Evolutionary conservation across 805 yeast species (phyloP), one percentile per base, ranked within the genome.

Genomic region (Candida golubevii): DNA sequence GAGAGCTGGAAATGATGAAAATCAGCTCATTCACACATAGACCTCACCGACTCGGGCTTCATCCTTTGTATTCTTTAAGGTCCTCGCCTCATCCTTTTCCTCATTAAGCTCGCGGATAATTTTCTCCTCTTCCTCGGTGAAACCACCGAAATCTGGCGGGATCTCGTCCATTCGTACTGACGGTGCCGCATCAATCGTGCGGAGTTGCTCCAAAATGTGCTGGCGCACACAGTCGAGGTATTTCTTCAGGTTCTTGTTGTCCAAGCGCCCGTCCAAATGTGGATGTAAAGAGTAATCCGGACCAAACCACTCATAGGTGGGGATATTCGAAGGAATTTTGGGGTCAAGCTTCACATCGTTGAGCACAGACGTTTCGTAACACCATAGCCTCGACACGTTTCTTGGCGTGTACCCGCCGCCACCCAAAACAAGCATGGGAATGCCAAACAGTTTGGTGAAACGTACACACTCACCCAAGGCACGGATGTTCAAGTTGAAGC

Each of bases 381-480:
- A 85, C 99, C 99, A 91, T 29, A 95, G 76, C 54, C 98, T 74
- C 33, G 95, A 84, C 11, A 91, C 99, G 60, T 91, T 91, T 58
- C 97, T 76, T 61, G 96, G 96, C 2, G 99, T 93, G 65, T 91
- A 91, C 14, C 99, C 99, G 48, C 99, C 99, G 41, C 99, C 99
- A 18, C 99, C 99, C 10, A 91, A 70, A 6, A 90, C 96, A 53
- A 91, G 69, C 78, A 88, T 79, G 8, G 98, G 98, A 32, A 90
- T 67, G 12, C 95, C 95, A 66, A 90, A 90, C 34, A 89, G 80
- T 65, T 88, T 88, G 53, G 90, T 83, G 62, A 76, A 91, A 57
- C 83, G 84, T 28, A 91, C 97, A 69, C 98, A 93, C 63, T 88
- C 95, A 15, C 97, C 97, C 60, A 91, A 97, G 2, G 96, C 98